phyloP scores from a whole-genome alignment of 2,329 filamentous ascomycete species.

The Tolypocladium guangdongense region DNA sequence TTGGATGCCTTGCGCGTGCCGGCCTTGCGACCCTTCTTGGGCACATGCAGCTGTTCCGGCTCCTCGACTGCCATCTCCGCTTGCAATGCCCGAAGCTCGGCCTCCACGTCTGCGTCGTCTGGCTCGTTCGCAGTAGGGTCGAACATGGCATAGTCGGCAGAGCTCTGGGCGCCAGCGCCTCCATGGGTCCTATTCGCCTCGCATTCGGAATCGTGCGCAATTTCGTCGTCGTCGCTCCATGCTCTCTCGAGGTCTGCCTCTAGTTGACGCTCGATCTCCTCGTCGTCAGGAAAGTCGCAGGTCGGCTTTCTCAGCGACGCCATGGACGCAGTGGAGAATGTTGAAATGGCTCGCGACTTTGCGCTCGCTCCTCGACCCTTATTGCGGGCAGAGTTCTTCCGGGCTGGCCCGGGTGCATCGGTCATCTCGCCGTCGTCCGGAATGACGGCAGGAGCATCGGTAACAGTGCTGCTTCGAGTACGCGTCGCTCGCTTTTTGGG shows the following conservation, averaged over 20 bases:
- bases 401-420: slow-evolving; percentile 18
- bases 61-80: slow-evolving; percentile 34
- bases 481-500: slow-evolving; percentile 49
- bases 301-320: slow-evolving; percentile 29
- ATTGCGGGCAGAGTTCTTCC: slow-evolving; percentile 13
- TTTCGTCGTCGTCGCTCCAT: slow-evolving; percentile 41
- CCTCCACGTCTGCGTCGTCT: slow-evolving; percentile 38
- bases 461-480: slow-evolving; percentile 34
- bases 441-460: slow-evolving; percentile 27
- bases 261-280: slow-evolving; percentile 55
- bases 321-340: slow-evolving; percentile 41
- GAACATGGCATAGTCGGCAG: slow-evolving; percentile 39
- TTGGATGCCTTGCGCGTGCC: slow-evolving; percentile 41
- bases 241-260: slow-evolving; percentile 53
- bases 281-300: slow-evolving; percentile 43
- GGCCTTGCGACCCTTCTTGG: slow-evolving; percentile 45
- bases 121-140: slow-evolving; percentile 33
- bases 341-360: slow-evolving; percentile 24
- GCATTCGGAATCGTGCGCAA: slow-evolving; percentile 34
- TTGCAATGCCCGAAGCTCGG: slow-evolving; percentile 38
- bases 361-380: slow-evolving; percentile 34
- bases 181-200: slow-evolving; percentile 21
- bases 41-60: slow-evolving; percentile 29
- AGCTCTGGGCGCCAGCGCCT: slow-evolving; percentile 18
- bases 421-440: slow-evolving; percentile 29